Percentiles rank a stretch among this genome's conserved stretches.
Evolutionary conservation across 495 filamentous ascomycete genomes (phyloP).

Genomic region (Alectoria sarmentosa): DNA sequence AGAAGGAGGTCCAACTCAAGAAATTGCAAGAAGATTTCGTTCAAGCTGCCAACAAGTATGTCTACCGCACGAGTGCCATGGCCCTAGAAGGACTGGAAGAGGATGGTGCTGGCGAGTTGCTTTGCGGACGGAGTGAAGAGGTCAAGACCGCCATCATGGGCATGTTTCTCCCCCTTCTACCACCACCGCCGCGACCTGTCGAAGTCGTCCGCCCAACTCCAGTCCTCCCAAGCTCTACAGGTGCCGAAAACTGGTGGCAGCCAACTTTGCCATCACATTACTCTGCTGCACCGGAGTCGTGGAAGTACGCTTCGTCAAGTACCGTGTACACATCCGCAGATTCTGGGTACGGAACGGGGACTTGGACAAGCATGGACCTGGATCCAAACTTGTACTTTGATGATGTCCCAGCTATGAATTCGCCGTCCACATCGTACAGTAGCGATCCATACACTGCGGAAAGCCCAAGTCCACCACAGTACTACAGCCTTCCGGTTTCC

Average conservation of each 20-base stretch:
- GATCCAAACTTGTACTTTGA: constrained; percentile 14
- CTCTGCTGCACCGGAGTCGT: constrained; percentile 74
- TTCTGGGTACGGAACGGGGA: constrained; percentile 47
- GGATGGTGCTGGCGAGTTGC: constrained; percentile 89
- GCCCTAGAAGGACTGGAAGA: constrained; percentile 96
- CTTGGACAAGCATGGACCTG: constrained; percentile 70
- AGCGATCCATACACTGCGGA: constrained; percentile 72
- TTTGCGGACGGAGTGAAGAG: constrained; percentile 86
- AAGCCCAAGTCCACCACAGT: constrained; percentile 58
- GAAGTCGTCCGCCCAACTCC: constrained; percentile 82
- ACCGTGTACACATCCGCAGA: constrained; percentile 66
- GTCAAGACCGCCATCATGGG: constrained; percentile 82
- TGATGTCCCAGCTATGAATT: constrained; percentile 17
- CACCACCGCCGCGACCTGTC: constrained; percentile 86
- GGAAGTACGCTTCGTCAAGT: constrained; percentile 90
- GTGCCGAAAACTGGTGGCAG: constrained; percentile 73
- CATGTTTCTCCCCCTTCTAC: constrained; percentile 82
- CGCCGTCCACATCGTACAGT: constrained; percentile 67
- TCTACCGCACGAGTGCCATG: constrained; percentile 82
- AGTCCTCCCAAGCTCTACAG: constrained; percentile 81
- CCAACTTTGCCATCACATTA: constrained; percentile 44
- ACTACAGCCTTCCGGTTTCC: constrained; percentile 60
- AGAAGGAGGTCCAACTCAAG: constrained; percentile 94
- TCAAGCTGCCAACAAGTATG: constrained; percentile 95
- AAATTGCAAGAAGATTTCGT: constrained; percentile 97